A percentile compares a stretch with the other conserved stretches of the same genome.
Conservation (phyloP, 805 yeast species). For the Candida ficus region DNA sequence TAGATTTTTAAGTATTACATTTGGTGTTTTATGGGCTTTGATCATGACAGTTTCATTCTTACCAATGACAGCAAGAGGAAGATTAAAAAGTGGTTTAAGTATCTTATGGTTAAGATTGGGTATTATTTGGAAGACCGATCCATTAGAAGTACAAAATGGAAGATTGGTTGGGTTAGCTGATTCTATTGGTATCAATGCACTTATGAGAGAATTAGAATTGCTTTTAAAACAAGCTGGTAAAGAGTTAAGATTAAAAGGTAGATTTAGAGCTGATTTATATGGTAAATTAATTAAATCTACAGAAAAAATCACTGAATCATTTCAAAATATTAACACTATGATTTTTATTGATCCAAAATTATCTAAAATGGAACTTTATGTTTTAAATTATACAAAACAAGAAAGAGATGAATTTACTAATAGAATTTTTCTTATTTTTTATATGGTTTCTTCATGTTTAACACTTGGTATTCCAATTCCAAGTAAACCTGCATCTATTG, state of each 20-base stretch:
- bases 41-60: slow-evolving; percentile 58
- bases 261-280: slow-evolving; percentile 54
- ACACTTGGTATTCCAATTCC: slow-evolving; percentile 75
- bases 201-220: slow-evolving; percentile 55
- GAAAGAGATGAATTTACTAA: slow-evolving; percentile 70
- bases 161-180: slow-evolving; percentile 23
- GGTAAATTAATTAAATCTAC: slow-evolving; percentile 48
- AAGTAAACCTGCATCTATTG: slow-evolving; percentile 69
- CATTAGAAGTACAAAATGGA: slow-evolving; percentile 39
- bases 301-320: slow-evolving; percentile 64
- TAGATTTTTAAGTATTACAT: slow-evolving; percentile 63
- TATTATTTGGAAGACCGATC: slow-evolving; percentile 73
- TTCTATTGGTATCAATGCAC: slow-evolving; percentile 40
- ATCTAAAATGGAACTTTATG: slow-evolving; percentile 46
- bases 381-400: slow-evolving; percentile 45
- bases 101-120: slow-evolving; percentile 78
- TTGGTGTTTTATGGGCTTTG: slow-evolving; percentile 77
- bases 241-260: slow-evolving; percentile 71
- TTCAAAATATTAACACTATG: slow-evolving; percentile 67
- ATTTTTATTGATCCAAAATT: slow-evolving; percentile 57
- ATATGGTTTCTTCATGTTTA: slow-evolving; percentile 73
- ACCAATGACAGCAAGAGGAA: slow-evolving; percentile 71
- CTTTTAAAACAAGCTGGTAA: slow-evolving; percentile 66
- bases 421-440: slow-evolving; percentile 68
- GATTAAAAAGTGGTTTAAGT: slow-evolving; percentile 61